Evolutionary conservation across 352 stramenopile genomes (phyloP).

Genomic region (Phytophthora palmivora): DNA sequence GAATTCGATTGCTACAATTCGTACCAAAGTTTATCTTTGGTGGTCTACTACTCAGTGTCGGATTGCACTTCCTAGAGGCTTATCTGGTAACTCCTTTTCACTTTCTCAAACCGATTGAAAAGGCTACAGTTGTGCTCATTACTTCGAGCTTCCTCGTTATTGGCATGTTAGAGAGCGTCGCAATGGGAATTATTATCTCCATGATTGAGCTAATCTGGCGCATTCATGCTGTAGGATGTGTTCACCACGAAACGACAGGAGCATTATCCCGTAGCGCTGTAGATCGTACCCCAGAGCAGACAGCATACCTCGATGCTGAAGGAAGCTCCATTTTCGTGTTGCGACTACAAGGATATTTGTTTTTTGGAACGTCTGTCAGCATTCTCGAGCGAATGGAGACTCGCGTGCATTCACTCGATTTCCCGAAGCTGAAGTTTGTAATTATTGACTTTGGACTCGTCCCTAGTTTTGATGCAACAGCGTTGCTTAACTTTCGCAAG

Average conservation of each 20-base stretch:
- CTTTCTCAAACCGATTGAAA: conserved; percentile 78
- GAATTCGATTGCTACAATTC: conserved; percentile 72
- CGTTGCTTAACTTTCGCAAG: conserved; percentile 81
- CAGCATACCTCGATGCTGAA: conserved; percentile 56
- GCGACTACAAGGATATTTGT: conserved; percentile 81
- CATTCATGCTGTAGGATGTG: conserved; percentile 80
- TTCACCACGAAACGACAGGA: conserved; percentile 79
- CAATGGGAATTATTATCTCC: conserved; percentile 78
- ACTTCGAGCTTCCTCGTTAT: conserved; percentile 75
- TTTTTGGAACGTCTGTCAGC: conserved; percentile 85
- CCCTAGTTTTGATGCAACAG: conserved; percentile 78
- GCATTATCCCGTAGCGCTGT: conserved; percentile 69
- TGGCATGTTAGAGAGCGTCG: conserved; percentile 78
- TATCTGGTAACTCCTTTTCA: conserved; percentile 77
- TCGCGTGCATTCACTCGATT: conserved; percentile 65
- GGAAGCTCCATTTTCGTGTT: conserved; percentile 75
- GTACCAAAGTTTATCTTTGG: conserved; percentile 89
- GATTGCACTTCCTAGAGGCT: conserved; percentile 79
- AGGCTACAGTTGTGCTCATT: conserved; percentile 69
- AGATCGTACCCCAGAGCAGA: conserved; percentile 70
- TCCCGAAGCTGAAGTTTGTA: conserved; percentile 63
- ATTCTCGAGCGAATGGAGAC: conserved; percentile 81
- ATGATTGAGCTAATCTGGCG: conserved; percentile 84
- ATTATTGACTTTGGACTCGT: conserved; percentile 87
- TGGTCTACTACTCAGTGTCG: conserved; percentile 75